These are phyloP conservation scores for Globisporangium cederbergense DNA, from an alignment of 352 stramenopile genomes.

Conservation along the genomic window DNA sequence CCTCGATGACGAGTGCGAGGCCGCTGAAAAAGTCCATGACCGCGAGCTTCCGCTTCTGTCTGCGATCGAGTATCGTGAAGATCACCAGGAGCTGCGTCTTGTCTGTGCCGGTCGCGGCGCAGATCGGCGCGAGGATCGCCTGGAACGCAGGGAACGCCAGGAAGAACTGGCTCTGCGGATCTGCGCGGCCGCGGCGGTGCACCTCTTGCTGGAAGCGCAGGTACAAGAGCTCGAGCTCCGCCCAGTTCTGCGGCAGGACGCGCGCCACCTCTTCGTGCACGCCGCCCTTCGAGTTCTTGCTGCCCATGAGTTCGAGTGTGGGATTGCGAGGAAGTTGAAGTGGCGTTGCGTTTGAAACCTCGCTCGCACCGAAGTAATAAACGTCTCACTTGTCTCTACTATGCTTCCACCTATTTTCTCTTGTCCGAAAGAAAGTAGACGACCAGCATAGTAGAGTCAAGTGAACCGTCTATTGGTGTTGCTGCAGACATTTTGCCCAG, in stretches of 20 bases:
- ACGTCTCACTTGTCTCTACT: not conserved
- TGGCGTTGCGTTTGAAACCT: not conserved
- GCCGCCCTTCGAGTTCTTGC: constrained; percentile 44
- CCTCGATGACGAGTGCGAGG: constrained; percentile 49
- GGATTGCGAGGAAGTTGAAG: constrained; percentile 18
- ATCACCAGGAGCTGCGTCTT: constrained; percentile 44
- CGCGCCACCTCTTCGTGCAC: constrained; percentile 32
- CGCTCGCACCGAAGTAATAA: not conserved
- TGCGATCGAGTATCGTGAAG: constrained; percentile 38
- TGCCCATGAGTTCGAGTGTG: constrained; percentile 35
- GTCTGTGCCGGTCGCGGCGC: constrained; percentile 20
- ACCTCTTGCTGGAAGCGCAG: constrained; percentile 60
- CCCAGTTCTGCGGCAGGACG: constrained; percentile 49
- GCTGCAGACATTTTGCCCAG: not conserved
- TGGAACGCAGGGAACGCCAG: constrained; percentile 46
- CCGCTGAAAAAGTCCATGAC: constrained; percentile 64
- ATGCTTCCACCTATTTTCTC: not conserved
- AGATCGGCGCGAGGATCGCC: constrained; percentile 35
- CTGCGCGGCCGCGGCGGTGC: constrained; percentile 26
- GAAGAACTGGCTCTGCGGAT: constrained; percentile 48
- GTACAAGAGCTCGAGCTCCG: constrained; percentile 50
- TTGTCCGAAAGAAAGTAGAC: not conserved
- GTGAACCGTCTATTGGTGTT: not conserved
- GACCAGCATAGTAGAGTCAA: not conserved
- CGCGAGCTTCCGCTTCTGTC: constrained; percentile 24